Evolutionary conservation across 768 basidiomycete species (phyloP).

Genomic region (Hericium erinaceus): DNA sequence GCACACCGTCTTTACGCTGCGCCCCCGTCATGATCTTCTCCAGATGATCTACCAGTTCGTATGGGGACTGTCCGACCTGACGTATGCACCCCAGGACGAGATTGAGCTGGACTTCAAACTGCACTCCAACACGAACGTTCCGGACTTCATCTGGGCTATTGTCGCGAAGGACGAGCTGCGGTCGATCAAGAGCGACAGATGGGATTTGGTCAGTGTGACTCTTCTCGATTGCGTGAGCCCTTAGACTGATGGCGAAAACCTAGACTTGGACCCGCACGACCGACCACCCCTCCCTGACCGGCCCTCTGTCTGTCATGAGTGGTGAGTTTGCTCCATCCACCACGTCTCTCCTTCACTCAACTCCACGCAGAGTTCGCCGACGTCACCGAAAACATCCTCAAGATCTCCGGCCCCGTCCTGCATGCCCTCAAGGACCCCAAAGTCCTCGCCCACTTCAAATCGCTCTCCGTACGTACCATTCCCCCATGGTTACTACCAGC

Average conservation of each 20-base stretch:
- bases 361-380: slow-evolving; percentile 65
- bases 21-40: slow-evolving; percentile 78
- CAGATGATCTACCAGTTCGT: slow-evolving; percentile 53
- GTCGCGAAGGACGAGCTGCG: slow-evolving; percentile 73
- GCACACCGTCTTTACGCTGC: slow-evolving; percentile 69
- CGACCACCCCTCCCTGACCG: slow-evolving; percentile 54
- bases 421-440: slow-evolving; percentile 52
- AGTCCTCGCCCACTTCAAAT: slow-evolving; percentile 71
- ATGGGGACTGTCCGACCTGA: slow-evolving; percentile 65
- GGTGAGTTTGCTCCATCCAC: slow-evolving; percentile 26
- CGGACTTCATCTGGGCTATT: slow-evolving; percentile 77
- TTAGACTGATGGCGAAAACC: not conserved
- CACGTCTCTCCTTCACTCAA: slow-evolving; percentile 1
- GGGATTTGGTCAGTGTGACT: slow-evolving; percentile 73
- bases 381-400: slow-evolving; percentile 70
- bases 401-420: slow-evolving; percentile 44
- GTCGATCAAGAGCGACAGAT: slow-evolving; percentile 59
- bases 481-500: slow-evolving; percentile 8
- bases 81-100: slow-evolving; percentile 59
- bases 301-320: slow-evolving; percentile 66
- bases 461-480: slow-evolving; percentile 52
- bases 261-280: slow-evolving; percentile 79
- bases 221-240: not conserved
- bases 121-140: slow-evolving; percentile 32
- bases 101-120: slow-evolving; percentile 78